Evolutionary conservation across 2,329 filamentous ascomycete genomes (phyloP).

Genomic region (Claviceps arundinis): DNA sequence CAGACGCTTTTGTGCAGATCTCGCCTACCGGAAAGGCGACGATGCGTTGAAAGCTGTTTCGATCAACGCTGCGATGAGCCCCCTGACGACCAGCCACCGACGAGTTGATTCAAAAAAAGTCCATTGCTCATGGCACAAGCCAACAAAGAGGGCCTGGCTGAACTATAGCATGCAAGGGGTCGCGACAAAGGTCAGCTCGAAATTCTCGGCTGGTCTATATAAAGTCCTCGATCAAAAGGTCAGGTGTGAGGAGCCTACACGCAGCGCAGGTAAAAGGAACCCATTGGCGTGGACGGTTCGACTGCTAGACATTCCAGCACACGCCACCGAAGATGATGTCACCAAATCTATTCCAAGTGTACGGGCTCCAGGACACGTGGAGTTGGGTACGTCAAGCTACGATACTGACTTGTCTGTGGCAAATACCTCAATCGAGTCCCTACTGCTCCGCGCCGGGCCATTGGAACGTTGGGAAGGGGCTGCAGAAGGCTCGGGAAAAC

Average conservation of each 20-base stretch:
- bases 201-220: constrained; percentile 9
- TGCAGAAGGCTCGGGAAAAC: constrained; percentile 14
- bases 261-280: constrained; percentile 5
- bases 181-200: constrained; percentile 11
- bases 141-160: constrained; percentile 16
- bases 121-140: constrained; percentile 23
- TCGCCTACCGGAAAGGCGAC: not conserved
- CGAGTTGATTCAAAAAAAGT: constrained; percentile 22
- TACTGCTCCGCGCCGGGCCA: constrained; percentile 17
- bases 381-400: constrained; percentile 14
- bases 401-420: constrained; percentile 5
- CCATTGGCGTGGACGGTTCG: constrained; percentile 1
- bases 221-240: not conserved
- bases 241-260: not conserved
- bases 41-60: not conserved
- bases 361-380: not conserved
- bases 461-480: constrained; percentile 21
- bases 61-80: constrained; percentile 8
- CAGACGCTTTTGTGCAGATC: not conserved
- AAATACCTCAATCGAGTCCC: constrained; percentile 13
- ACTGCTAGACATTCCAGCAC: not conserved
- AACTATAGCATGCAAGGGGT: constrained; percentile 13
- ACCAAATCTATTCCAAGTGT: not conserved
- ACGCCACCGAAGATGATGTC: not conserved
- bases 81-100: constrained; percentile 12